A percentile compares a stretch with the other conserved stretches of the same genome.
Conservation (phyloP, 495 filamentous ascomycete genomes). For the Neurospora sp. region DNA sequence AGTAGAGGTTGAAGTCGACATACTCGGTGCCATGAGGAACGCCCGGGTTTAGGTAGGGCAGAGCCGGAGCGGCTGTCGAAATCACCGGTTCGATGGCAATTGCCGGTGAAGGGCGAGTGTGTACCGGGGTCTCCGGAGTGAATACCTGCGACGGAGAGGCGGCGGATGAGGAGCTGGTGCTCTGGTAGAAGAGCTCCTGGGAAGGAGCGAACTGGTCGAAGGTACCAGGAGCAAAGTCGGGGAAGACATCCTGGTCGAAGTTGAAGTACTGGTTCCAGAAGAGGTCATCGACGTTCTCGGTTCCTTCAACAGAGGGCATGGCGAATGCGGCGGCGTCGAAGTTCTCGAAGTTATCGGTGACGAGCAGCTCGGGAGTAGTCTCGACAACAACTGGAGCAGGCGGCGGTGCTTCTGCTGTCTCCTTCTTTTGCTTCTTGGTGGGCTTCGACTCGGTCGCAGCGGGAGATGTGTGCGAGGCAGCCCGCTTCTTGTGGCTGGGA, state of each 20-base stretch:
- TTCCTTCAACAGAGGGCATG: conserved; percentile 8
- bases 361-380: conserved; percentile 6
- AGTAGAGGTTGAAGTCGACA: conserved; percentile 42
- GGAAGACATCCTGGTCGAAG: conserved; percentile 24
- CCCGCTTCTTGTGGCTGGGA: conserved; percentile 37
- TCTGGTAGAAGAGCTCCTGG: conserved; percentile 26
- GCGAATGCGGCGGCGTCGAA: conserved; percentile 9
- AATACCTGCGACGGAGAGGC: conserved; percentile 27
- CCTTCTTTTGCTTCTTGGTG: conserved; percentile 31
- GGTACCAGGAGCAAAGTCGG: conserved; percentile 14
- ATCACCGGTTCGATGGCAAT: conserved; percentile 8
- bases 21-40: conserved; percentile 33
- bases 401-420: conserved; percentile 10
- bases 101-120: conserved; percentile 8
- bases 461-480: conserved; percentile 21
- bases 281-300: conserved; percentile 12
- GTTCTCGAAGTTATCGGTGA: conserved; percentile 6
- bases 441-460: conserved; percentile 23
- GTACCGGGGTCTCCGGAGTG: conserved; percentile 20
- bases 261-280: conserved; percentile 33
- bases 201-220: conserved; percentile 32
- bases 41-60: conserved; percentile 35
- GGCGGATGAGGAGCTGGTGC: conserved; percentile 22
- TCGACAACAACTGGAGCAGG: conserved; percentile 9
- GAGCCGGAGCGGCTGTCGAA: conserved; percentile 14